These are phyloP conservation scores for Emmonsiellopsis sp. DNA, from an alignment of 2,329 filamentous ascomycete genomes.

Conservation along the genomic window DNA sequence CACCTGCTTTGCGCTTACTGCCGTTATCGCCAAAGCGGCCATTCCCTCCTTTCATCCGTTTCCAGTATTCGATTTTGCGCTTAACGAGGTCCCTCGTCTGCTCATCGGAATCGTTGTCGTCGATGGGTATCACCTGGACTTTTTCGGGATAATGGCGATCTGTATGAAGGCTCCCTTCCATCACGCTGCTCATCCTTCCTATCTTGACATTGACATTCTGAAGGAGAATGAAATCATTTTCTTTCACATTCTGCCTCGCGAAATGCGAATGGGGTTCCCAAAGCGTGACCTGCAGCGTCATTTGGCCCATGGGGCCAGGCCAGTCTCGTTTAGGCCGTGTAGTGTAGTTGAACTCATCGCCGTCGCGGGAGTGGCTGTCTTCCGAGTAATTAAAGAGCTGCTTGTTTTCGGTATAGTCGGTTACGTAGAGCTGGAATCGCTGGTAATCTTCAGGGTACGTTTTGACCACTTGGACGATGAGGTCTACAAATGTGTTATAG, in stretches of 20 bases:
- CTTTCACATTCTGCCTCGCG: constrained; percentile 47
- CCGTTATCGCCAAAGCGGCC: constrained; percentile 21
- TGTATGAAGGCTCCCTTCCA: constrained; percentile 65
- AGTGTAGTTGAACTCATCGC: constrained; percentile 50
- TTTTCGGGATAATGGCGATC: constrained; percentile 47
- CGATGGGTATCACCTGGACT: constrained; percentile 50
- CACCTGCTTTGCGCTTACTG: constrained; percentile 4
- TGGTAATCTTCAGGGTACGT: constrained; percentile 37
- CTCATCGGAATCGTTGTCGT: constrained; percentile 39
- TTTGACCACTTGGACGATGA: constrained; percentile 64
- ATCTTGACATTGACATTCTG: constrained; percentile 64
- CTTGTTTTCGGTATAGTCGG: constrained; percentile 71
- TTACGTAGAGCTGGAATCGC: constrained; percentile 59
- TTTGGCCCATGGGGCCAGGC: constrained; percentile 65
- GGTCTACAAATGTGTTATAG: constrained; percentile 52
- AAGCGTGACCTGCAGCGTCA: constrained; percentile 61
- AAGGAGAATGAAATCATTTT: constrained; percentile 56
- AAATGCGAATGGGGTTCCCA: constrained; percentile 58
- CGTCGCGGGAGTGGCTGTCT: constrained; percentile 35
- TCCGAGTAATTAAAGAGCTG: constrained; percentile 49
- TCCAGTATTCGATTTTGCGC: constrained; percentile 58
- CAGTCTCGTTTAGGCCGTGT: constrained; percentile 40
- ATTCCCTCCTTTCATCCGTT: constrained; percentile 33
- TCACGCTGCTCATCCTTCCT: constrained; percentile 41
- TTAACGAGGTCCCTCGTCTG: constrained; percentile 45